phyloP scores from a whole-genome alignment of 1,139 yeast species.

The Wickerhamomyces sp. region DNA sequence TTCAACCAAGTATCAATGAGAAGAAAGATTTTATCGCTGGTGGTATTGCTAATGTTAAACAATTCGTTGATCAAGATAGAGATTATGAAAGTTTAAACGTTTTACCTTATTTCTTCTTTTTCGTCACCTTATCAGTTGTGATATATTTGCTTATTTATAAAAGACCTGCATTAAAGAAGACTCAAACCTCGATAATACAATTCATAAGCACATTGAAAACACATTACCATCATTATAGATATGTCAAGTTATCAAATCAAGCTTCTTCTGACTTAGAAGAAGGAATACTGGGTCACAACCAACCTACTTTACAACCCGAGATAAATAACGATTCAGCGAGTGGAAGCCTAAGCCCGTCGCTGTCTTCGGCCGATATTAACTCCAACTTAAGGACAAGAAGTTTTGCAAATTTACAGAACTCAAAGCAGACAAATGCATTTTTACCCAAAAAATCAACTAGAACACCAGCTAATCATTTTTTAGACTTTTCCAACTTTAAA shows the following conservation, averaged over 20 bases:
- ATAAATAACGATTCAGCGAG: conserved; percentile 8
- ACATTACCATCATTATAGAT: conserved; percentile 16
- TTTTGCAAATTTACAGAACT: conserved; percentile 19
- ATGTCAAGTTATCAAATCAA: conserved; percentile 18
- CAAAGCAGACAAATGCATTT: conserved; percentile 1
- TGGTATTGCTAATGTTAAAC: conserved; percentile 8
- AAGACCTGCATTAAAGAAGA: conserved; percentile 10
- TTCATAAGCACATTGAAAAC: conserved; percentile 9
- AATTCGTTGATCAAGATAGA: conserved; percentile 3
- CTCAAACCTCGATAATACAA: conserved; percentile 11
- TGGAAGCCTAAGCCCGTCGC: conserved; percentile 21
- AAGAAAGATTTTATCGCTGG: conserved; percentile 20
- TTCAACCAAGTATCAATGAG: conserved; percentile 48
- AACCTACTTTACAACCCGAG: background rate
- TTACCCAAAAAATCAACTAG: conserved; percentile 12
- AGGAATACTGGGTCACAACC: conserved; percentile 8
- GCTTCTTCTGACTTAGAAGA: conserved; percentile 19
- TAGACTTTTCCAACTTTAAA: conserved; percentile 19
- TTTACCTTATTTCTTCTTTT: conserved; percentile 10
- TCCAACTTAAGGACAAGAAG: conserved; percentile 22
- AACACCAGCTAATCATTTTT: conserved; percentile 13
- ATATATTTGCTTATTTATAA: conserved; percentile 14
- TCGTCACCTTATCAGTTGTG: conserved; percentile 2
- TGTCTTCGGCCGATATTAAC: conserved; percentile 10
- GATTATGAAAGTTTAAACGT: conserved; percentile 7